A percentile compares a stretch with the other conserved stretches of the same genome.
Evolutionary conservation across 257 asterid species (phyloP).

Genomic region (Eustoma russellianum): DNA sequence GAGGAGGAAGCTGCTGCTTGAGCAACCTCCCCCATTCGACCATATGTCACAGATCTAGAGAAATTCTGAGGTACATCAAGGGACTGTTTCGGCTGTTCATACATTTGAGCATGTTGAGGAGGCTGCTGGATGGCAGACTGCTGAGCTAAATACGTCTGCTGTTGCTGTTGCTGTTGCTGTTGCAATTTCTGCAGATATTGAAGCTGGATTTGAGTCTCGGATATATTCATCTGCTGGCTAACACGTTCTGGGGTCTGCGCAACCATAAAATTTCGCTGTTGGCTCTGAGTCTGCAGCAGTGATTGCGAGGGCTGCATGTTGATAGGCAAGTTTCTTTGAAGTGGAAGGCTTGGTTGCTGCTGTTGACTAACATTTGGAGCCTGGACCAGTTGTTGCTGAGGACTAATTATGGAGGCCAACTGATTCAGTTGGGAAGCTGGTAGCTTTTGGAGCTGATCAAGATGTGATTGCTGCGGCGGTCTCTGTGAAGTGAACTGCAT

Average conservation of each 20-base stretch:
- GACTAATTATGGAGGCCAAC: constrained; percentile 42
- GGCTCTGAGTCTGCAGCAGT: constrained; percentile 37
- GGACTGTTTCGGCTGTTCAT: constrained; percentile 65
- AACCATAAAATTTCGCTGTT: constrained; percentile 36
- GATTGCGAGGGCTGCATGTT: constrained; percentile 24
- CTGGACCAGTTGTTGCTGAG: constrained; percentile 54
- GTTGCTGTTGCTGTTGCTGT: constrained; percentile 63
- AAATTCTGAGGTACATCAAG: constrained; percentile 41
- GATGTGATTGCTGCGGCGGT: constrained; percentile 40
- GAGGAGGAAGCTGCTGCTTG: constrained; percentile 35
- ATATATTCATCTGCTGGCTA: constrained; percentile 35
- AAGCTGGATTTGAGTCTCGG: constrained; percentile 59
- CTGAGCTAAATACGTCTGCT: constrained; percentile 51
- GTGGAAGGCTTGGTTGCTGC: constrained; percentile 64
- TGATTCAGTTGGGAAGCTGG: constrained; percentile 44
- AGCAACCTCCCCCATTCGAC: constrained; percentile 38
- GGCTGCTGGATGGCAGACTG: constrained; percentile 43
- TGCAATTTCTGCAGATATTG: constrained; percentile 69
- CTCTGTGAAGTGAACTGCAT: constrained; percentile 55
- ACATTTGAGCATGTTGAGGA: constrained; percentile 30
- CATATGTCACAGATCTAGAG: constrained; percentile 38
- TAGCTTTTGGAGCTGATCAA: constrained; percentile 64
- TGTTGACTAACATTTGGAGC: constrained; percentile 43
- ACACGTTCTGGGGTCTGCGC: constrained; percentile 39
- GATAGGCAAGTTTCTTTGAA: constrained; percentile 52